Evolutionary conservation across 2,329 filamentous ascomycete genomes (phyloP), one percentile per base, ranked within the genome.

Genomic region (Orbilia quercus): DNA sequence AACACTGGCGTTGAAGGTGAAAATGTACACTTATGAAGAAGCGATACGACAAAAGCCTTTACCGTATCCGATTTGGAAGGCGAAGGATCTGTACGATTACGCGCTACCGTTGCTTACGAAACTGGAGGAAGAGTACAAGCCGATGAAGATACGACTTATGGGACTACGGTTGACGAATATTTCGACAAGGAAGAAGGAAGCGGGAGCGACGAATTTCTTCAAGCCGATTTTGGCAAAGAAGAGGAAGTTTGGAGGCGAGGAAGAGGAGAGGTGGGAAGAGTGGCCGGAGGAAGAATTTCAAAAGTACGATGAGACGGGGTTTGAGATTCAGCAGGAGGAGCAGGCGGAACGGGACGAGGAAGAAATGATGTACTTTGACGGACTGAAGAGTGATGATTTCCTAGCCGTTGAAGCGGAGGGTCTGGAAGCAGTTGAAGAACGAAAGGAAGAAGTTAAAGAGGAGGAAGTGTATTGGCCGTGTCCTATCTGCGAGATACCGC

Each of bases 21-120:
- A 99, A 80, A 82, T 98, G 6, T 91, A 97, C 79, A 96, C 92
- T 0, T 99, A 94, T 77, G 93, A 98, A 80, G 91, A 97, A 18
- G 85, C 91, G 57, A 96, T 93, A 0, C 85, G 95, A 31, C 95
- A 99, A 79, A 86, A 87, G 4, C 87, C 90, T 2, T 85, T 89
- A 1, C 89, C 91, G 0, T 90, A 89, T 75, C 88, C 92, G 0
- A 84, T 97, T 0, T 85, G 82, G 53, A 82, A 85, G 4, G 90
- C 92, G 0, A 89, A 94, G 42, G 95, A 99, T 77, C 82, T 99
- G 2, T 98, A 94, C 81, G 88, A 86, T 59, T 91, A 88, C 78
- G 85, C 91, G 0, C 80, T 96, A 0, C 93, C 92, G 0, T 95
- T 99, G 84, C 82, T 99, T 2, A 82, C 85, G 1, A 97, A 92